Evolutionary conservation across 148 eudicot species (phyloP).

Genomic region (Rhododendron henanense): DNA sequence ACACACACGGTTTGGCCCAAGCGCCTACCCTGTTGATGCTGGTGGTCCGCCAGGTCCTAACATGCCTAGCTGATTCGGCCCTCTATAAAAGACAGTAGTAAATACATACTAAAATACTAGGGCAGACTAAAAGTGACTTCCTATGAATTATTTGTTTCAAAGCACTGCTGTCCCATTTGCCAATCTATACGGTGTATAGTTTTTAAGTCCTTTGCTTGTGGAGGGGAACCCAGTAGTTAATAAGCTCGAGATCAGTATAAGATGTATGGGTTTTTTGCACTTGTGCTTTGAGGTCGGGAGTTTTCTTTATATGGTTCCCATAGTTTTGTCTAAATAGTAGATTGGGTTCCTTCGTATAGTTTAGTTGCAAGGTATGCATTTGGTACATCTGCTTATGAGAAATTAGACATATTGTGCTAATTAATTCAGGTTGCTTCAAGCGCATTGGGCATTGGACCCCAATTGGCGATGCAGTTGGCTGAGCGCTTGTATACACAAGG

Average conservation of each 20-base stretch:
- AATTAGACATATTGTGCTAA: constrained; percentile 15
- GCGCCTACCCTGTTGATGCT: too few relatives aligned
- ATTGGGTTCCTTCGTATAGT: not conserved
- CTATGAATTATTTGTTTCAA: not conserved
- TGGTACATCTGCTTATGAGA: not conserved
- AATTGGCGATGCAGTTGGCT: constrained; percentile 90
- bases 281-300: not conserved
- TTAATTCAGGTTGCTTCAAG: constrained; percentile 85
- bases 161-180: not conserved
- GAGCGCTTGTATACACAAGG: constrained; percentile 97
- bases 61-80: too few relatives aligned
- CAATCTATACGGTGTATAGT: not conserved
- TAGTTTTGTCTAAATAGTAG: not conserved
- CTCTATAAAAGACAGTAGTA: too few relatives aligned
- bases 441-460: constrained; percentile 87
- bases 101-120: too few relatives aligned
- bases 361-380: not conserved
- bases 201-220: not conserved
- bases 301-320: not conserved
- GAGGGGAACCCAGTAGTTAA: not conserved
- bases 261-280: not conserved
- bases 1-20: too few relatives aligned
- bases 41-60: too few relatives aligned
- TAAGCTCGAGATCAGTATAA: too few relatives aligned
- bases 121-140: too few relatives aligned